Base-by-base conservation (phyloP, 495 filamentous ascomycete species). In the Talaromyces proteolyticus region DNA sequence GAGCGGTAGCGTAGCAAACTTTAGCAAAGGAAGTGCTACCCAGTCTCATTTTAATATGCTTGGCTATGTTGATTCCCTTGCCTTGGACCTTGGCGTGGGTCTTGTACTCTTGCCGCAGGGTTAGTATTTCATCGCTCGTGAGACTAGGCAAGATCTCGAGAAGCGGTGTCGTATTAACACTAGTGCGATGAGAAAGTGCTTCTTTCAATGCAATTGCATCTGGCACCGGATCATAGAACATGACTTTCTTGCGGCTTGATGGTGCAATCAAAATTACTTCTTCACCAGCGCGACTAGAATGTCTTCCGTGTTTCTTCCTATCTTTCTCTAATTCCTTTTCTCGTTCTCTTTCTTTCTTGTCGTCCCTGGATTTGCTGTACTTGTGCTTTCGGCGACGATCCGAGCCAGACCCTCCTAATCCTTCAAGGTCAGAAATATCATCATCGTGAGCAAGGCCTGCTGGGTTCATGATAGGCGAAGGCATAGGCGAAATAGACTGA, bases 401-500 rank as follows among this genome's bases (percentile, higher is more conserved):
- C 8, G 58, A 61, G 7, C 63, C 61, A 14, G 63, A 59, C n/a
- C 70, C 69, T 20, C 69, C 69, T 22, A 77, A 60, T 2, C 60
- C 63, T 25, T 77, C 74, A 3, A 78, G 36, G 51, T 79, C 76
- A 2, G 75, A 78, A 20, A 79, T 63, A 21, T 77, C 74, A 5
- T 74, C 73, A 22, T 77, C 71, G n/a, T 58, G 59, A 6, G 65
- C 57, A 1, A 71, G 63, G 20, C 72, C 62, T 43, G 75, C 63
- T 0, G 73, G 65, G 18, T 72, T 62, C 44, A 76, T 63, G 38
- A 85, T 70, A 0, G 92, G 88, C 1, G 88, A 90, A 0, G 91
- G 91, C 89, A 95, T 93, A 2, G 93, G 92, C 1, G 91, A 95
- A 56, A 96, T 89, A 45, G 87, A 87, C 65, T 98, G 93, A 60